phyloP scores from a whole-genome alignment of 2,329 filamentous ascomycete genomes.

The Cercospora zeae-maydis region DNA sequence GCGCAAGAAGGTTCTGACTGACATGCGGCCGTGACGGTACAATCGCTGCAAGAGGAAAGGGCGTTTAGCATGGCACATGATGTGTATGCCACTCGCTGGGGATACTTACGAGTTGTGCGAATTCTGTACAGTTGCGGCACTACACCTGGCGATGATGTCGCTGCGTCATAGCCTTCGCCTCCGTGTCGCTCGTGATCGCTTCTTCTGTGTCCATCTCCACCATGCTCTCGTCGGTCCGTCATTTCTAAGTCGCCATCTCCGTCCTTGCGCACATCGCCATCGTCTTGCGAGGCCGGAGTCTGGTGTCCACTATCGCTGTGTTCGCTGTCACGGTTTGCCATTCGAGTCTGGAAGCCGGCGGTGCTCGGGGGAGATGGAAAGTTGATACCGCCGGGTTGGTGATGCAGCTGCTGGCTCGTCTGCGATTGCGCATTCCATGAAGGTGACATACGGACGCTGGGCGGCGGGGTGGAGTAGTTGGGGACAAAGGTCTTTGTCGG shows the following conservation, averaged over 20 bases:
- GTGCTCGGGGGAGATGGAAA: conserved; percentile 45
- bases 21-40: conserved; percentile 53
- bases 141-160: background rate
- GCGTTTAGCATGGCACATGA: conserved; percentile 37
- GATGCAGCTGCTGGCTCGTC: conserved; percentile 14
- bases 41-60: conserved; percentile 39
- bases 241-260: conserved; percentile 45
- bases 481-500: conserved; percentile 43
- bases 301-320: conserved; percentile 26
- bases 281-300: conserved; percentile 30
- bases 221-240: conserved; percentile 31
- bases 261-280: conserved; percentile 31
- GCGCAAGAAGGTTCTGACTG: conserved; percentile 56
- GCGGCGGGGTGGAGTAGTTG: conserved; percentile 44
- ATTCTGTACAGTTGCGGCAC: conserved; percentile 30
- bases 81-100: conserved; percentile 24
- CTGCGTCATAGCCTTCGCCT: conserved; percentile 1
- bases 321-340: conserved; percentile 27
- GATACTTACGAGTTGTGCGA: conserved; percentile 34
- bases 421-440: conserved; percentile 38
- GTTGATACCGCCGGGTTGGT: conserved; percentile 24
- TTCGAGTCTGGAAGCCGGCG: conserved; percentile 33
- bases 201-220: conserved; percentile 38
- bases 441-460: conserved; percentile 47
- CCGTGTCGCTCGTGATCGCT: conserved; percentile 48